Percentiles rank a stretch among this genome's conserved stretches.
Conservation (phyloP, 2,329 filamentous ascomycete species). For the Teratosphaeria viscida region DNA sequence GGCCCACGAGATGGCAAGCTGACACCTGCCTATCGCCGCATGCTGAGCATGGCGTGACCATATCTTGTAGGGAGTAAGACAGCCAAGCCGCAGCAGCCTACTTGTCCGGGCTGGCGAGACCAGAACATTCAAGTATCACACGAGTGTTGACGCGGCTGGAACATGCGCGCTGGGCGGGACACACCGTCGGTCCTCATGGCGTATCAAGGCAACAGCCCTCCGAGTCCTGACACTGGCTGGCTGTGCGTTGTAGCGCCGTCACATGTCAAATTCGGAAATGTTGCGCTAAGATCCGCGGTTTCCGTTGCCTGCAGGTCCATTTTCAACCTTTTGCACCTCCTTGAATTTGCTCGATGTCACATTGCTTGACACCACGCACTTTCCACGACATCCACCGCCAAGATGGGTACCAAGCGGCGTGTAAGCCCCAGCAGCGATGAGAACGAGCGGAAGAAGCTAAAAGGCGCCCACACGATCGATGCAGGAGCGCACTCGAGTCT, state of each 20-base stretch:
- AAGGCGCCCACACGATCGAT: not conserved
- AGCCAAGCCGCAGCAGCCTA: no score
- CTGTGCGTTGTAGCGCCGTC: not conserved
- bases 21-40: no score
- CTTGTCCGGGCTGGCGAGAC: no score
- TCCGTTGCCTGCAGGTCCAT: not conserved
- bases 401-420: not conserved
- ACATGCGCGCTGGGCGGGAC: no score
- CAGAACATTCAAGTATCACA: no score
- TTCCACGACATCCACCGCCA: not conserved
- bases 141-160: no score
- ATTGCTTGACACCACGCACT: not conserved
- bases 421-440: not conserved
- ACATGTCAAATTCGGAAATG: not conserved
- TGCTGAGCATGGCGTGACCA: no score
- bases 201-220: not conserved
- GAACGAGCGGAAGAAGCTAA: not conserved
- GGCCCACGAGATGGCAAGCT: no score
- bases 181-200: no score
- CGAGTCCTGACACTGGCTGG: not conserved
- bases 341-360: not conserved
- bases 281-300: not conserved
- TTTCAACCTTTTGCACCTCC: not conserved
- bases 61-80: no score
- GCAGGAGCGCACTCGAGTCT: not conserved